A percentile compares a stretch with the other conserved stretches of the same genome.
Conservation (phyloP, 2,329 filamentous ascomycete genomes). For the Talaromyces atroroseus region DNA sequence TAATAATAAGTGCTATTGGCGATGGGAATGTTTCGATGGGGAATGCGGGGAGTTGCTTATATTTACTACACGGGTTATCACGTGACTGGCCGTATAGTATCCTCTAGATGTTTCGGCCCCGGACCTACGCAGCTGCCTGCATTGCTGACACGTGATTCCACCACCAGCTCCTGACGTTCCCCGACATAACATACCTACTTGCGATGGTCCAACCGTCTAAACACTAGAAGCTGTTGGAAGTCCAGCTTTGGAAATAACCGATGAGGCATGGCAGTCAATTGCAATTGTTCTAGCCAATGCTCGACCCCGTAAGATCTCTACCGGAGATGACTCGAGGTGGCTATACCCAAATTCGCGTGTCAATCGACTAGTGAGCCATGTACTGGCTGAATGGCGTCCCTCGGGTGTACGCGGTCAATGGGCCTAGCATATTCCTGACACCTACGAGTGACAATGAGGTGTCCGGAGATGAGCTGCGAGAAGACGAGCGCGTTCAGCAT, state of each 20-base stretch:
- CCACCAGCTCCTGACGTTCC: not conserved
- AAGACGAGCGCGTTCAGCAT: constrained; percentile 16
- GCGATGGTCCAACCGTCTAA: not conserved
- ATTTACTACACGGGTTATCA: not conserved
- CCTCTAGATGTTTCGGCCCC: constrained; percentile 15
- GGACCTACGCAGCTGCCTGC: not conserved
- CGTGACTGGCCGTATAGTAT: not conserved
- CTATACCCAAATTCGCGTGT: constrained; percentile 18
- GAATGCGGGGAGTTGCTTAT: constrained; percentile 15
- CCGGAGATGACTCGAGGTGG: constrained; percentile 36
- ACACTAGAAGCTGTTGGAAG: not conserved
- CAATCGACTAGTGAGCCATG: constrained; percentile 34
- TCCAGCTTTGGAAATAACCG: constrained; percentile 7
- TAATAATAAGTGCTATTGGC: not conserved
- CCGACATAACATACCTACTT: not conserved
- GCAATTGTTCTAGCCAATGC: constrained; percentile 18
- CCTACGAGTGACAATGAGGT: constrained; percentile 22
- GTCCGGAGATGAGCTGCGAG: constrained; percentile 9
- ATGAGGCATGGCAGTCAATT: constrained; percentile 20
- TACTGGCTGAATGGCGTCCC: constrained; percentile 48
- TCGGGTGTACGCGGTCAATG: constrained; percentile 45
- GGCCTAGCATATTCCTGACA: constrained; percentile 31
- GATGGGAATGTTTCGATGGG: constrained; percentile 3
- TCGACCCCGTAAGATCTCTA: constrained; percentile 19
- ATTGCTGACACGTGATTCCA: constrained; percentile 15